Conservation (phyloP, 2,329 filamentous ascomycete species). For the Neoscytalidium dimidiatum region DNA sequence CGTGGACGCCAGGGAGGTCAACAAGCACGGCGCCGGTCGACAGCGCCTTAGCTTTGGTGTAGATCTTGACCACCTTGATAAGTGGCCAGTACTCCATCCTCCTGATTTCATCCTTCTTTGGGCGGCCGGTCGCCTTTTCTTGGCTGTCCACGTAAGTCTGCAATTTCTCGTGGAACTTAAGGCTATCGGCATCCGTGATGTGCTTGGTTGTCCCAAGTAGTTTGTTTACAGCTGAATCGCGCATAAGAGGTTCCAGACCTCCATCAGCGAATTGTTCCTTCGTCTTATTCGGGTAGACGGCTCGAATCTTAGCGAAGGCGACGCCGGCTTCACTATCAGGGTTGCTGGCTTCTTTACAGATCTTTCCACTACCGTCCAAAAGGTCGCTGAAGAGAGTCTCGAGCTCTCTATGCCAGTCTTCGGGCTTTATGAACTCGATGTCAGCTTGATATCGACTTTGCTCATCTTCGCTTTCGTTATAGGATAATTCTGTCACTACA, state of each 20-base stretch:
- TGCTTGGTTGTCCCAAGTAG: conserved; percentile 51
- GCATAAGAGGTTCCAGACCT: conserved; percentile 40
- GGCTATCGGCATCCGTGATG: conserved; percentile 41
- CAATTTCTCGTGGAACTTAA: conserved; percentile 49
- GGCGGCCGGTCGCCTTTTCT: conserved; percentile 44
- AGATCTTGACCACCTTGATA: conserved; percentile 57
- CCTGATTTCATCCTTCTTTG: conserved; percentile 31
- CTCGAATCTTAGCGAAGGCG: conserved; percentile 54
- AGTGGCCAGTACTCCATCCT: conserved; percentile 52
- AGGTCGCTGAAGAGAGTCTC: conserved; percentile 52
- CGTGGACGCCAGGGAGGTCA: conserved; percentile 61
- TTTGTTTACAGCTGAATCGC: conserved; percentile 37
- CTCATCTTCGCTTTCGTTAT: conserved; percentile 49
- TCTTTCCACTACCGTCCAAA: conserved; percentile 40
- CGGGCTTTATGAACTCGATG: conserved; percentile 57
- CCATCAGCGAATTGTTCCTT: conserved; percentile 42
- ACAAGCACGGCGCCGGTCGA: conserved; percentile 58
- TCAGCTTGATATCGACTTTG: conserved; percentile 53
- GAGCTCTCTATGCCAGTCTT: conserved; percentile 58
- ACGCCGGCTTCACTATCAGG: conserved; percentile 49
- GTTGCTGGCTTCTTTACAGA: conserved; percentile 39
- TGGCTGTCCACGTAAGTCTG: conserved; percentile 59
- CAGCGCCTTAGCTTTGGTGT: conserved; percentile 52
- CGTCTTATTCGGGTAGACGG: conserved; percentile 48
- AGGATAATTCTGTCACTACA: conserved; percentile 62